Evolutionary conservation across 495 filamentous ascomycete genomes (phyloP).

Genomic region (Mytilinidion resinicola): DNA sequence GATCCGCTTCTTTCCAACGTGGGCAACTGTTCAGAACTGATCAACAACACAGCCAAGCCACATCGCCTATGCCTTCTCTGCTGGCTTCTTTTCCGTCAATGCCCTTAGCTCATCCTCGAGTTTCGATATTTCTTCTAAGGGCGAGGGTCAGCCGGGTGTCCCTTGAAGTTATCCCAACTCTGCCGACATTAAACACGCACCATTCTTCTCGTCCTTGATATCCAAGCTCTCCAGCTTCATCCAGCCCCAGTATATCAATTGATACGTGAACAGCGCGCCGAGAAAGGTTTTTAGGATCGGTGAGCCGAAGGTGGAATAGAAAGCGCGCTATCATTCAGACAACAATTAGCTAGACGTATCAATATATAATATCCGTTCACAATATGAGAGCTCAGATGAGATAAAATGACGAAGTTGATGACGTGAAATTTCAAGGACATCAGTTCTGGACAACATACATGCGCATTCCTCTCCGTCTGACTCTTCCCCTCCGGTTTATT

Average conservation of each 20-base stretch:
- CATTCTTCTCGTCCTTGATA: slow-evolving; percentile 54
- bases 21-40: too few species aligned
- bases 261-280: slow-evolving; percentile 81
- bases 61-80: neutral
- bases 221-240: slow-evolving; percentile 77
- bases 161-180: neutral
- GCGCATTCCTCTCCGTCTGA: neutral
- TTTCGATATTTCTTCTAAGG: slow-evolving; percentile 38
- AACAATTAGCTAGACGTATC: neutral
- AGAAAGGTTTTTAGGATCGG: slow-evolving; percentile 83
- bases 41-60: too few species aligned
- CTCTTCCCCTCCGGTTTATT: neutral
- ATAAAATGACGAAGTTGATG: neutral
- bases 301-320: slow-evolving; percentile 72
- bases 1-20: too few species aligned
- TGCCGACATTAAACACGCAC: slow-evolving; percentile 29
- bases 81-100: slow-evolving; percentile 4
- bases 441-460: neutral
- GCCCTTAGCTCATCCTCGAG: slow-evolving; percentile 37
- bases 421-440: too few species aligned
- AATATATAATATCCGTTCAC: too few species aligned
- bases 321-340: slow-evolving; percentile 47
- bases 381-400: neutral
- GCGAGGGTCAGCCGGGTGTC: neutral
- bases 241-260: slow-evolving; percentile 79